Evolutionary conservation across 2,329 filamentous ascomycete genomes (phyloP).

Genomic region (Macroventuria anomochaeta): DNA sequence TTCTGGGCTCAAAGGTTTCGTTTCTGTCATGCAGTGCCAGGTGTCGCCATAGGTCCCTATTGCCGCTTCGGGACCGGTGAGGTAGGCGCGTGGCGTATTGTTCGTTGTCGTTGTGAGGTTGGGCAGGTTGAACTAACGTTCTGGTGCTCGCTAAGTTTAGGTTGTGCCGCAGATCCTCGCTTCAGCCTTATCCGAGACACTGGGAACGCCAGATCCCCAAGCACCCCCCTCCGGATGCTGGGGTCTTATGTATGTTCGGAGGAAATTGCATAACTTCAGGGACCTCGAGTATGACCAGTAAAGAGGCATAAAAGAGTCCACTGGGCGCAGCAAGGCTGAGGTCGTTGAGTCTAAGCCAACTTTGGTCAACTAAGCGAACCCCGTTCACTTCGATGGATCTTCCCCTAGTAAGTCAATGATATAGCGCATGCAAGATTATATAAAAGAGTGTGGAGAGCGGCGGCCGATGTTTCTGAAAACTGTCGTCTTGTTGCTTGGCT

Average conservation of each 20-base stretch:
- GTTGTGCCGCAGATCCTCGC: slow-evolving; percentile 39
- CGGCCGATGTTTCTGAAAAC: slow-evolving; percentile 6
- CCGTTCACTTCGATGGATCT: not conserved
- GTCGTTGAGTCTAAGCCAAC: not conserved
- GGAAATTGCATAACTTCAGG: slow-evolving; percentile 22
- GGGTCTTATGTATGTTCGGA: slow-evolving; percentile 11
- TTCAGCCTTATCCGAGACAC: slow-evolving; percentile 35
- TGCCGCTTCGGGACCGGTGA: slow-evolving; percentile 25
- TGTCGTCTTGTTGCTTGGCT: slow-evolving; percentile 6
- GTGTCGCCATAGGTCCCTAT: slow-evolving; percentile 16
- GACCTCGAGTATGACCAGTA: slow-evolving; percentile 13
- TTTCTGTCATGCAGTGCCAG: slow-evolving; percentile 30
- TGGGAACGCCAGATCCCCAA: slow-evolving; percentile 30
- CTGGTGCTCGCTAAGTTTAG: slow-evolving; percentile 41
- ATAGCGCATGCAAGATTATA: slow-evolving; percentile 2
- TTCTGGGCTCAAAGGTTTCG: slow-evolving; percentile 29
- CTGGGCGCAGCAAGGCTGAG: not conserved
- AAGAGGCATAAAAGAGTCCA: slow-evolving; percentile 18
- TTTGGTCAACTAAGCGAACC: not conserved
- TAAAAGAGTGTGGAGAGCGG: not conserved
- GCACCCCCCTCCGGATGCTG: slow-evolving; percentile 22
- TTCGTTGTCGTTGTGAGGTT: slow-evolving; percentile 34
- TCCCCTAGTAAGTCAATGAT: not conserved
- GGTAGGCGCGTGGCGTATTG: slow-evolving; percentile 15
- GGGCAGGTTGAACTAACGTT: slow-evolving; percentile 32